phyloP scores from a whole-genome alignment of 2,329 filamentous ascomycete species.

The Leptographium wingfieldii region DNA sequence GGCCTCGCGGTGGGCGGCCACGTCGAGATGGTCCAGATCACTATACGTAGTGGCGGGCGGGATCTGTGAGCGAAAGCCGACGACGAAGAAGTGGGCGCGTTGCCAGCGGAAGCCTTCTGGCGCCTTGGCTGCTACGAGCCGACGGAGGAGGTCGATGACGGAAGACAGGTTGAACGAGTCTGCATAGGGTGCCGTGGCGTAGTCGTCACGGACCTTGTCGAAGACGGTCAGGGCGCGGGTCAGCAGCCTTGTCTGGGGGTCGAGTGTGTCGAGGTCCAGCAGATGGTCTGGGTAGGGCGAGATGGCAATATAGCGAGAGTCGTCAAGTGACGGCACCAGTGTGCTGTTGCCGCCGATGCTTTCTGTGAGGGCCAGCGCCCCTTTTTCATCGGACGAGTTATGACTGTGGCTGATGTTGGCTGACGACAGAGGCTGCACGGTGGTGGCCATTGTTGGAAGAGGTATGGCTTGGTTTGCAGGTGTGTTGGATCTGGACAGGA shows the following conservation, averaged over 20 bases:
- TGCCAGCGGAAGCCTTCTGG: constrained; percentile 34
- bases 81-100: constrained; percentile 62
- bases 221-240: constrained; percentile 58
- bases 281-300: constrained; percentile 70
- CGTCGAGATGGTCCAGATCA: constrained; percentile 60
- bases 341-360: no score
- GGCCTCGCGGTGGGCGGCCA: constrained; percentile 68
- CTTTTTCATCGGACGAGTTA: no score
- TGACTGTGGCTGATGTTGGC: no score
- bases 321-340: not conserved
- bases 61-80: constrained; percentile 69
- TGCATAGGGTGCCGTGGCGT: constrained; percentile 62
- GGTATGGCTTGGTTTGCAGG: no score
- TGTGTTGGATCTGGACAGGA: no score
- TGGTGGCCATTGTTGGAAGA: no score
- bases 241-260: constrained; percentile 53
- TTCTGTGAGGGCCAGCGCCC: no score
- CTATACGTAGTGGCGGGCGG: constrained; percentile 53
- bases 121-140: constrained; percentile 32
- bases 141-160: constrained; percentile 45
- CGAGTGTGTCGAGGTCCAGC: constrained; percentile 56
- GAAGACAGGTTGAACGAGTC: constrained; percentile 66
- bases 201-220: constrained; percentile 50
- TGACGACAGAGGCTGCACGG: no score
- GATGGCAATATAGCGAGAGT: constrained; percentile 37